Percentiles rank a stretch among this genome's conserved stretches.
Evolutionary conservation across 169 alveolate species (phyloP).

Genomic region (Eimeria falciformis): DNA sequence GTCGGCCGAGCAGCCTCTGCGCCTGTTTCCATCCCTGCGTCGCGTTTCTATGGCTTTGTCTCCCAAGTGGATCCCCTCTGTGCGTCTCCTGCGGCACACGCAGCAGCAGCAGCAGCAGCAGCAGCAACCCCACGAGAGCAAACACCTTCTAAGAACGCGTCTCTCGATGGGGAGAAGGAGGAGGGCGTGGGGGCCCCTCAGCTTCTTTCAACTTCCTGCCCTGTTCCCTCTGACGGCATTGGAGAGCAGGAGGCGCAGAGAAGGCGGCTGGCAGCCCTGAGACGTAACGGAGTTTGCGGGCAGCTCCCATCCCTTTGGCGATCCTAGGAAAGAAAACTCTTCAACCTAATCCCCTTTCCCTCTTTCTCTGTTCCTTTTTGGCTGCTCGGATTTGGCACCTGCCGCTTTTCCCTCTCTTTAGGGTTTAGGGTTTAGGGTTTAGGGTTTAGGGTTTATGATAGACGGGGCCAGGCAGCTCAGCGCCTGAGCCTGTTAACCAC

Average conservation of each 20-base stretch:
- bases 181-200: no score
- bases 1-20: not conserved
- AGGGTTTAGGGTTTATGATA: no score
- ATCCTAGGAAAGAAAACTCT: not conserved
- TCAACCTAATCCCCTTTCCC: no score
- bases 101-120: constrained; percentile 10
- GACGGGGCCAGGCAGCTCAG: no score
- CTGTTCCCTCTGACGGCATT: no score
- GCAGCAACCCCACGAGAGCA: not conserved
- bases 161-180: no score
- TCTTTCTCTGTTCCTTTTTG: no score
- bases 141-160: not conserved
- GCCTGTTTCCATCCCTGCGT: not conserved
- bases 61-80: not conserved
- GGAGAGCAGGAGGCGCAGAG: not conserved
- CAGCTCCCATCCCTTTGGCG: constrained; percentile 4
- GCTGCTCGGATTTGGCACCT: no score
- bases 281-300: constrained; percentile 43
- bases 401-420: no score
- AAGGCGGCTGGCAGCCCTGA: constrained; percentile 8
- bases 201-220: no score
- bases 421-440: no score
- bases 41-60: not conserved
- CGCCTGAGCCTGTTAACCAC: no score
- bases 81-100: not conserved